Conservation (phyloP, 192 early-diverging fungal species). For the Podila clonocystis region DNA sequence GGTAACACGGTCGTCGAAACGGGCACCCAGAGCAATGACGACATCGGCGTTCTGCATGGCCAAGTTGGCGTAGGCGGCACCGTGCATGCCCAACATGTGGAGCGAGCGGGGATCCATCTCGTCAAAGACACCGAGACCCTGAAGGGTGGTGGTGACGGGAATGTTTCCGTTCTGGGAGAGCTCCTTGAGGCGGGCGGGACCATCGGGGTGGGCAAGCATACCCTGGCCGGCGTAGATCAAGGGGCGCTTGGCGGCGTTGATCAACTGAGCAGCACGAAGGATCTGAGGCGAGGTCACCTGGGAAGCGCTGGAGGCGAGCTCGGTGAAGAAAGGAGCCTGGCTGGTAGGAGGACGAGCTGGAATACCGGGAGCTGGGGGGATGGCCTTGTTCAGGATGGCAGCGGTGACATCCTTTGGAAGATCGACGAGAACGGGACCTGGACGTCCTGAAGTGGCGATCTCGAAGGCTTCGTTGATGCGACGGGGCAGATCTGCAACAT, state of each 20-base stretch:
- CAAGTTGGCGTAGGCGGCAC: conserved; percentile 96
- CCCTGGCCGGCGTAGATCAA: conserved; percentile 97
- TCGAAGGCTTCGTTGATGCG: conserved; percentile 99
- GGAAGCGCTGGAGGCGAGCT: conserved; percentile 50
- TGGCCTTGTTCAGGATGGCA: conserved; percentile 83
- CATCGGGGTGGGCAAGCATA: conserved; percentile 82
- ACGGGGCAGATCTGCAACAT: conserved; percentile 93
- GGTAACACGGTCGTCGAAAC: conserved; percentile 99
- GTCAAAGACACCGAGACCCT: conserved; percentile 94
- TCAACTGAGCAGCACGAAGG: conserved; percentile 78
- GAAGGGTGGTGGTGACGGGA: conserved; percentile 97
- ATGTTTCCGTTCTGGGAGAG: conserved; percentile 90
- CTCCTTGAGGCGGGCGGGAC: conserved; percentile 82
- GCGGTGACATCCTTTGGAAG: conserved; percentile 99
- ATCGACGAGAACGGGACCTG: conserved; percentile 97
- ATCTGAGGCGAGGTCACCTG: conserved; percentile 62
- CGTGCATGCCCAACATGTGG: conserved; percentile 99
- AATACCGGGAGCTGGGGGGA: conserved; percentile 77
- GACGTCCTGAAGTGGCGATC: conserved; percentile 94
- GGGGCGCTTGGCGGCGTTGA: conserved; percentile 91
- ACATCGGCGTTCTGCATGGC: conserved; percentile 97
- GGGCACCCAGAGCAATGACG: conserved; percentile 94
- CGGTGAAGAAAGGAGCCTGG: conserved; percentile 47
- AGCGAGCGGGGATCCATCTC: conserved; percentile 89
- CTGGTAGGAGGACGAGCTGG: conserved; percentile 74